A percentile compares a stretch with the other conserved stretches of the same genome.
These are phyloP conservation scores for Xylariaceae sp. DNA, from an alignment of 2,329 filamentous ascomycete species.

Conservation along the genomic window DNA sequence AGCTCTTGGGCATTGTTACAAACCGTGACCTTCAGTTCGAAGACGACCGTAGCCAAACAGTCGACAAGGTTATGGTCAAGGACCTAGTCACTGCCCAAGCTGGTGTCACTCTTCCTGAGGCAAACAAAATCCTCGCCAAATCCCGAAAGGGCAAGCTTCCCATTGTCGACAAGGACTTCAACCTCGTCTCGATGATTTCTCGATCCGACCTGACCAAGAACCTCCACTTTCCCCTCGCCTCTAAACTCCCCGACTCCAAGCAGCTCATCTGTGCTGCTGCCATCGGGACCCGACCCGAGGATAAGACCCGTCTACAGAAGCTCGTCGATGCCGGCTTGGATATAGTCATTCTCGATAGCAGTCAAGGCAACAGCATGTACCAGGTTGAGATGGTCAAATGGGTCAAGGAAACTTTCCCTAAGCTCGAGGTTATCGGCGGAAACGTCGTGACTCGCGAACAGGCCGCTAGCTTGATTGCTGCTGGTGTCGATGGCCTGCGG, in stretches of 20 bases:
- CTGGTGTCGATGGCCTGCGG: slow-evolving; percentile 90
- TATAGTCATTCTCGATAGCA: slow-evolving; percentile 91
- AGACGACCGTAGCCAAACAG: slow-evolving; percentile 64
- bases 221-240: slow-evolving; percentile 91
- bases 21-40: slow-evolving; percentile 98
- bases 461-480: slow-evolving; percentile 85
- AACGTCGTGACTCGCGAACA: slow-evolving; percentile 98
- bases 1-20: slow-evolving; percentile 95
- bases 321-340: slow-evolving; percentile 94
- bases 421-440: slow-evolving; percentile 91
- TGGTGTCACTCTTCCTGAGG: slow-evolving; percentile 80
- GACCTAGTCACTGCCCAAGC: slow-evolving; percentile 84
- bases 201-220: slow-evolving; percentile 98
- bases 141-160: slow-evolving; percentile 99
- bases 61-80: slow-evolving; percentile 91
- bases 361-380: slow-evolving; percentile 97
- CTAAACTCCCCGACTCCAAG: slow-evolving; percentile 94
- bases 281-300: slow-evolving; percentile 90
- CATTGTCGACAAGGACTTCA: slow-evolving; percentile 78
- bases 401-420: slow-evolving; percentile 81
- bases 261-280: slow-evolving; percentile 94
- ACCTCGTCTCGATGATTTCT: slow-evolving; percentile 87
- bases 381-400: slow-evolving; percentile 98
- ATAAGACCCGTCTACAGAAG: slow-evolving; percentile 80
- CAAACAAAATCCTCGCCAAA: slow-evolving; percentile 86